Evolutionary conservation across 2,329 filamentous ascomycete species (phyloP).

Genomic region (Talaromyces pinophilus): DNA sequence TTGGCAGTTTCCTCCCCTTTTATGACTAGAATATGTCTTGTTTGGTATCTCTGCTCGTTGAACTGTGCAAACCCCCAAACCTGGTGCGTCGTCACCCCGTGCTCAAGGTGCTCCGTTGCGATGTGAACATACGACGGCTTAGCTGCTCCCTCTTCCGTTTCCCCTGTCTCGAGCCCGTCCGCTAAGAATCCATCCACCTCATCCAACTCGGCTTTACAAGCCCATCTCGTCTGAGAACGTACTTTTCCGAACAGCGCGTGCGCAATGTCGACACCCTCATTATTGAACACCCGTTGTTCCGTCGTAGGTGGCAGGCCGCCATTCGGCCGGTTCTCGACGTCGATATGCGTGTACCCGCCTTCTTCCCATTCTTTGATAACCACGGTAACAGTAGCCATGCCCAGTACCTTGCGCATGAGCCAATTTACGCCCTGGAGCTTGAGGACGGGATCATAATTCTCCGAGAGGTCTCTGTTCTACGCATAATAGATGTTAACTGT

Average conservation of each 20-base stretch:
- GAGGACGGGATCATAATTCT: constrained; percentile 9
- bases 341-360: constrained; percentile 3
- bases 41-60: constrained; percentile 13
- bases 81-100: constrained; percentile 5
- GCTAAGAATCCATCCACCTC: background rate
- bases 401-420: constrained; percentile 13
- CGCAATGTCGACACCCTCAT: background rate
- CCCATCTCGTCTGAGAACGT: background rate
- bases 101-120: background rate
- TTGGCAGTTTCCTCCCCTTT: constrained; percentile 5
- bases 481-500: background rate
- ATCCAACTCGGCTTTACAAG: background rate
- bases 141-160: background rate
- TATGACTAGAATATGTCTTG: constrained; percentile 1
- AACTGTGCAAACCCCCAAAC: constrained; percentile 7
- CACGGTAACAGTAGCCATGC: constrained; percentile 8
- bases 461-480: constrained; percentile 9
- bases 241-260: constrained; percentile 3
- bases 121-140: constrained; percentile 3
- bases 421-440: constrained; percentile 10
- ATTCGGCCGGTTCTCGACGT: constrained; percentile 8
- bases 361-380: constrained; percentile 9
- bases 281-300: background rate
- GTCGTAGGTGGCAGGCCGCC: constrained; percentile 2
- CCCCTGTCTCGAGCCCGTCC: background rate